Conservation (phyloP, 768 basidiomycete species). For the Glaciozyma martinii region DNA sequence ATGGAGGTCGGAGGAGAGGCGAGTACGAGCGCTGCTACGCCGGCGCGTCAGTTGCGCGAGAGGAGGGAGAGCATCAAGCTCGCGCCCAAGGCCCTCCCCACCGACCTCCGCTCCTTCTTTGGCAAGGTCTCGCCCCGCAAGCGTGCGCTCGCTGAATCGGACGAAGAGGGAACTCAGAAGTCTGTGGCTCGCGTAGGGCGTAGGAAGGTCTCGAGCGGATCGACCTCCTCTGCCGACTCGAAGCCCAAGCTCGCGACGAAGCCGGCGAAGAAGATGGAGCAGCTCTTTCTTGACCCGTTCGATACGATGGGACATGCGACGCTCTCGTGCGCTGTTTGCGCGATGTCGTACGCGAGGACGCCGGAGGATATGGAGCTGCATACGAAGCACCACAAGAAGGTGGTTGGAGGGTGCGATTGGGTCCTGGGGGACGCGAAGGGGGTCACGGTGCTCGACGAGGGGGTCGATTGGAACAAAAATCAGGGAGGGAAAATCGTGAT, state of each 20-base stretch:
- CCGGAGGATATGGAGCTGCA: constrained; percentile 28
- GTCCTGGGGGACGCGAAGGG: neutral
- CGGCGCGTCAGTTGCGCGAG: neutral
- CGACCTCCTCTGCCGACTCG: neutral
- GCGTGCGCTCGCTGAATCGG: neutral
- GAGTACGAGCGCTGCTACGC: neutral
- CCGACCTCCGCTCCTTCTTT: constrained; percentile 16
- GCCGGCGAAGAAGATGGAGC: constrained; percentile 12
- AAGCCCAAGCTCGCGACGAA: neutral
- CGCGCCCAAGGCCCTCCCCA: too few relatives aligned
- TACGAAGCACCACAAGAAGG: constrained; percentile 23
- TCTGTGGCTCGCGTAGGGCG: neutral
- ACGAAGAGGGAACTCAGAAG: neutral
- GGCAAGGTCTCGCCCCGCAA: constrained; percentile 7
- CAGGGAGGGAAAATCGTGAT: constrained; percentile 11
- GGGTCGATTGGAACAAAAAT: constrained; percentile 15
- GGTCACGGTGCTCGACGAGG: constrained; percentile 14
- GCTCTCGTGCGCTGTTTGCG: constrained; percentile 18
- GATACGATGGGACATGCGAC: constrained; percentile 9
- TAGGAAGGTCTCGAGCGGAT: neutral
- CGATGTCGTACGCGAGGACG: constrained; percentile 18
- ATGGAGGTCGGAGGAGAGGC: neutral
- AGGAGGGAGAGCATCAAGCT: neutral
- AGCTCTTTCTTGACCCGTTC: constrained; percentile 31
- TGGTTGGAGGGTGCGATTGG: constrained; percentile 25